Evolutionary conservation across 805 yeast species (phyloP), one percentile per base, ranked within the genome.

Genomic region (Saccharomycopsis schoenii): DNA sequence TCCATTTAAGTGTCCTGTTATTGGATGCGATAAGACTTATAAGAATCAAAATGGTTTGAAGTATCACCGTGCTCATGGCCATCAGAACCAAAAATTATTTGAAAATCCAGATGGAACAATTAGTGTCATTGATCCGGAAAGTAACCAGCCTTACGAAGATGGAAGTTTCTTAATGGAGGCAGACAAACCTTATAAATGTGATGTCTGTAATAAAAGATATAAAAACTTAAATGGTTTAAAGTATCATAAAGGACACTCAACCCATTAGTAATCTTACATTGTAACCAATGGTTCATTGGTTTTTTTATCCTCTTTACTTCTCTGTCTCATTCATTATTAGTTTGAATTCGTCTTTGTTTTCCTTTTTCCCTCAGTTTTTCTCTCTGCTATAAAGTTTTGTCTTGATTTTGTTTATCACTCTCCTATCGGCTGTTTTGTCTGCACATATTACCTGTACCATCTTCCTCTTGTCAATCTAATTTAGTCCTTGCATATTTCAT

Each of bases 151-250:
- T 10, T 89, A 89, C 71, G 89, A 93, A 50, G 97, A 93, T 72
- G 96, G 96, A 4, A 55, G 55, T 37, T 86, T 90, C 74, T 96
- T 92, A 24, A 82, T 90, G 82, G 99, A 94, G 73, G 92, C 90
- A 77, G 99, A 94, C 77, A 94, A 94, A 76, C 99, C 99, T 43
- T 94, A 93, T 73, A 82, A 97, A 70, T 94, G 99, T 75, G 98
- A 94, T 75, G 97, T 93, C 52, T 94, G 99, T 76, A 98, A 98
- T 62, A 94, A 93, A 75, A 78, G 99, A 61, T 94, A 94, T 77
- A 94, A 94, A 79, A 94, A 94, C 70, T 77, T 94, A 69, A 94
- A 94, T 72, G 99, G 99, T 34, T 79, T 94, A 73, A 94, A 94
- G 74, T 94, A 94, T 73, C 99, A 94, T 74, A 83, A 97, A 68